These are phyloP conservation scores for Vigna nakashimae DNA, from an alignment of 306 rosid species.

Conservation along the genomic window DNA sequence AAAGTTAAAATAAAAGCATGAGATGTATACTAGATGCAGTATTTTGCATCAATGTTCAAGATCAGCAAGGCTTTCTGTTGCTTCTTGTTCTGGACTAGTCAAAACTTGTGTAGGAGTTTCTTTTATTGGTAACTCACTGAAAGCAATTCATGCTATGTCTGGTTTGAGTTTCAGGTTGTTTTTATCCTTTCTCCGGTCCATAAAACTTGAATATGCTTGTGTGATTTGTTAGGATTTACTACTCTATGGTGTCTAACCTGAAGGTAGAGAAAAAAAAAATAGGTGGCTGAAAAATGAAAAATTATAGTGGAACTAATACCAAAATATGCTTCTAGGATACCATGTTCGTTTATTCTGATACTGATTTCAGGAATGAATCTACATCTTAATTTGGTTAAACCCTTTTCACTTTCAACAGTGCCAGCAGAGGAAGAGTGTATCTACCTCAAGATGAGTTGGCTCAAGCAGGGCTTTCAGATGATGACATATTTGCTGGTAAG, in stretches of 20 bases:
- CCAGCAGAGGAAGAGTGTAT: slow-evolving; percentile 67
- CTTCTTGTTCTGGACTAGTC: neutral
- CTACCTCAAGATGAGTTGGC: slow-evolving; percentile 71
- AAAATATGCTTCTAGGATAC: neutral
- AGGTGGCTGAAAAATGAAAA: neutral
- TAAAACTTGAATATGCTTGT: neutral
- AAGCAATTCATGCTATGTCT: neutral
- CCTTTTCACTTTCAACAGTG: slow-evolving; percentile 47
- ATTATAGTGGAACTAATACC: neutral
- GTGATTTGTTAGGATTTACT: neutral
- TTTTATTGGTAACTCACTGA: neutral
- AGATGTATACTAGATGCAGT: slow-evolving; percentile 17
- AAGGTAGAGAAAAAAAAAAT: slow-evolving; percentile 1
- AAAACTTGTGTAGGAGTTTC: neutral
- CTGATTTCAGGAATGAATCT: slow-evolving; percentile 14
- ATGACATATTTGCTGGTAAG: slow-evolving; percentile 61
- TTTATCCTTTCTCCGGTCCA: neutral
- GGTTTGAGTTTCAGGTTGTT: neutral
- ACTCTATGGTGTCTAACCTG: neutral
- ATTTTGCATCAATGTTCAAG: neutral
- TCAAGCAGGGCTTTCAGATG: slow-evolving; percentile 67
- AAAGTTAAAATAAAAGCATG: neutral
- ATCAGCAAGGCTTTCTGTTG: neutral
- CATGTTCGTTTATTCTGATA: slow-evolving; percentile 16
- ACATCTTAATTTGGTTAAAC: slow-evolving; percentile 22